Conservation (phyloP, 2,329 filamentous ascomycete genomes). For the Hymenoscyphus fraxineus region DNA sequence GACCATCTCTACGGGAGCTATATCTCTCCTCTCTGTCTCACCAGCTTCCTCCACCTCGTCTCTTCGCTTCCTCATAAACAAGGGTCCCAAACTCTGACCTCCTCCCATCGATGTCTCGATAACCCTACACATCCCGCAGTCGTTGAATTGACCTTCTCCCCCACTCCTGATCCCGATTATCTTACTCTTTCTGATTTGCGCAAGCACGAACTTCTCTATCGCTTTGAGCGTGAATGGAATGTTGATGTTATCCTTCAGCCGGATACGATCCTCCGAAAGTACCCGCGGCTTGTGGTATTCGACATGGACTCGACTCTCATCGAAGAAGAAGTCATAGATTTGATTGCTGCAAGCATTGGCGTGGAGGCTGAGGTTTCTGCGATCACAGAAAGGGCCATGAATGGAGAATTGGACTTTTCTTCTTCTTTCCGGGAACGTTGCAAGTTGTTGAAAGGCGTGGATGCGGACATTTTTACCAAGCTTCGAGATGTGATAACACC, state of each 20-base stretch:
- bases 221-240: slow-evolving; percentile 85
- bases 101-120: slow-evolving; percentile 63
- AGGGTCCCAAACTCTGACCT: slow-evolving; percentile 50
- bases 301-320: slow-evolving; percentile 99
- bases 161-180: slow-evolving; percentile 59
- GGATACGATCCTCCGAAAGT: slow-evolving; percentile 69
- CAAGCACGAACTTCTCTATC: slow-evolving; percentile 76
- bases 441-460: slow-evolving; percentile 74
- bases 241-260: slow-evolving; percentile 76
- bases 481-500: slow-evolving; percentile 73
- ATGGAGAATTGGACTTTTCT: slow-evolving; percentile 90
- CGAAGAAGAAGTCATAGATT: slow-evolving; percentile 94
- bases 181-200: slow-evolving; percentile 66
- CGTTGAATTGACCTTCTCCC: slow-evolving; percentile 62
- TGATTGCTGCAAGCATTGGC: slow-evolving; percentile 81
- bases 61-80: slow-evolving; percentile 55
- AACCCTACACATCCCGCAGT: slow-evolving; percentile 56
- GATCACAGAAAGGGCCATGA: slow-evolving; percentile 93
- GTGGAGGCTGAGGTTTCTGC: slow-evolving; percentile 78
- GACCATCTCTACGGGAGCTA: slow-evolving; percentile 65
- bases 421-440: slow-evolving; percentile 78
- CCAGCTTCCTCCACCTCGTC: slow-evolving; percentile 64
- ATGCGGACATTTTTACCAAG: slow-evolving; percentile 72
- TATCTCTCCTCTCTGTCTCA: slow-evolving; percentile 61
- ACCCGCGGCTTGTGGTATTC: slow-evolving; percentile 87